Base-by-base conservation (phyloP, 2,329 filamentous ascomycete species). In the Xylariaceae sp. region DNA sequence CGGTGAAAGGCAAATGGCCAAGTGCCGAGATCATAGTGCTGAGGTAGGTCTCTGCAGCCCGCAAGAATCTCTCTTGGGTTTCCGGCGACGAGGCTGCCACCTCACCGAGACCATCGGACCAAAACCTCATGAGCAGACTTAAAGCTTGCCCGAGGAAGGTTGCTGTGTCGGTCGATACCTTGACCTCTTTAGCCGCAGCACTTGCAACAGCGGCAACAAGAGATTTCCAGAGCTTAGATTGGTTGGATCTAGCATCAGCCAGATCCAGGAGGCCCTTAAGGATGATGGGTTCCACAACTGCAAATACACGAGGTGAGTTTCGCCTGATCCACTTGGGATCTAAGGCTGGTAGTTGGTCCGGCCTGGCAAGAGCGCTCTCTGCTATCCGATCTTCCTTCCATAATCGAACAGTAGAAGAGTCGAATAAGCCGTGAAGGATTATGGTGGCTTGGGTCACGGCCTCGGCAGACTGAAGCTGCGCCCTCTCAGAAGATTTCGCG, bases 241-340 rank as follows among this genome's bases (percentile, higher is more conserved):
- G 61, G 8, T 66, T 55, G 52, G 79, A 86, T 16, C 76, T 76
- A 2, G 77, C 73, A 40, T 80, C 73, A 7, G 78, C 74, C n/a
- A 92, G 60, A 14, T 80, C 79, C 42, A 76, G 69, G 40, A 88
- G 82, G 41, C 76, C 77, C 44, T 69, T 74, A 64, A 81, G 78
- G 3, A 89, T 65, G 17, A 83, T 70, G 8, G 82, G 76, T 4
- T 71, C 70, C 6, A 83, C 75, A 7, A 85, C 70, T 3, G 75
- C 65, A 25, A 95, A 77, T 4, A 96, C 75, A 35, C 74, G 75
- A 2, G 70, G 62, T 4, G 85, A 71, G 50, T 88, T 88, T 47
- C 80, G 84, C 42, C 92, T 80, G 11, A 94, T 74, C 93, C 93
- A 98, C 70, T 86, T 89, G 4, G 86, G 75, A 58, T 97, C 90